These are phyloP conservation scores for Abelmoschus esculentus DNA, from an alignment of 345 rosid species.

Conservation along the genomic window DNA sequence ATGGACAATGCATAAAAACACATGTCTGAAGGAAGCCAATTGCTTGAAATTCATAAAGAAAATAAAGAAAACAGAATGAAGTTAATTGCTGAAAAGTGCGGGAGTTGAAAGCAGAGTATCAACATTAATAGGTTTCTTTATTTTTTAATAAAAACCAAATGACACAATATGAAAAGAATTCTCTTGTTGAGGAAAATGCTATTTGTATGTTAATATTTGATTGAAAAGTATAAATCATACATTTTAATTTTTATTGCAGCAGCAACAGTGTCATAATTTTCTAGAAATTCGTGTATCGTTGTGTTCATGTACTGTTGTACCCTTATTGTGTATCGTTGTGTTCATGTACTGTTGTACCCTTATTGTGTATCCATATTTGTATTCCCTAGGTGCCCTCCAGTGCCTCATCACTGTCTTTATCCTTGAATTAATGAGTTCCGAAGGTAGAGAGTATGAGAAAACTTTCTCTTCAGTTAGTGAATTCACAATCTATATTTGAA, in stretches of 20 bases:
- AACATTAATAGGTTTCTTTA: neutral
- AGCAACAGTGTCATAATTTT: neutral
- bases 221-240: neutral
- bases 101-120: neutral
- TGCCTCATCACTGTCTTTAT: neutral
- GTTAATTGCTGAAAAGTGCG: neutral
- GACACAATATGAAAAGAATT: neutral
- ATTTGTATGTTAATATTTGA: neutral
- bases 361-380: neutral
- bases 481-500: neutral
- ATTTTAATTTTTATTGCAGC: neutral
- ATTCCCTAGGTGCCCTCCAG: neutral
- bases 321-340: neutral
- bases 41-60: neutral
- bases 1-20: neutral
- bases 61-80: neutral
- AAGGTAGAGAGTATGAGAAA: neutral
- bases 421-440: neutral
- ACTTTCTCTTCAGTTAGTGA: neutral
- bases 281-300: neutral
- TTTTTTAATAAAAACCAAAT: neutral
- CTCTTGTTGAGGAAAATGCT: neutral
- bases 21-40: neutral
- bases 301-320: neutral
- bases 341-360: neutral